These are phyloP conservation scores for Phaeoacremonium minimum DNA, from an alignment of 2,329 filamentous ascomycete genomes.

Conservation along the genomic window DNA sequence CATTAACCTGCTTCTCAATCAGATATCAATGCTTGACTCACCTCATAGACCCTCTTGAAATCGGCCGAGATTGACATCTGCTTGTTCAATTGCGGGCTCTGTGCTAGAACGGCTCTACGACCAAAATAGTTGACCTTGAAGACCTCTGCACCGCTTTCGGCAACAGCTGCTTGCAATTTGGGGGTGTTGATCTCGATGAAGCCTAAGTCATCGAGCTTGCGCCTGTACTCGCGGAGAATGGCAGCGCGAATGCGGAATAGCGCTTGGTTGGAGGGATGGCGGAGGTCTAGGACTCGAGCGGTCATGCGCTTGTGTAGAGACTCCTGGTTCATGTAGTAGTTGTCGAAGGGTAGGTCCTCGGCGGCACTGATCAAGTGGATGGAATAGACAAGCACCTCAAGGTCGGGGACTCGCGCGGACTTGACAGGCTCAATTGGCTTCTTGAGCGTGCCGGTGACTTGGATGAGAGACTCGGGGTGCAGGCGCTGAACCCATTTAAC, in stretches of 20 bases:
- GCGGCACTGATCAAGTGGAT: constrained; percentile 49
- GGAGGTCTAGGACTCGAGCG: constrained; percentile 70
- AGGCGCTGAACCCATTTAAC: constrained; percentile 85
- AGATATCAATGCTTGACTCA: constrained; percentile 17
- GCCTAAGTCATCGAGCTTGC: constrained; percentile 66
- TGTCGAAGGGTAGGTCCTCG: constrained; percentile 44
- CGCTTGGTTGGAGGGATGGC: constrained; percentile 80
- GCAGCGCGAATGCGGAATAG: constrained; percentile 84
- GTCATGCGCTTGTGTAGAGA: constrained; percentile 63
- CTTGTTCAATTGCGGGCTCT: constrained; percentile 88
- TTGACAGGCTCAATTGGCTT: constrained; percentile 70
- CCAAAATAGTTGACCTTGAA: constrained; percentile 93
- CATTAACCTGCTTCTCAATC: background rate
- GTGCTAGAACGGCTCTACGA: constrained; percentile 79
- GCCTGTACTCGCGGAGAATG: constrained; percentile 75
- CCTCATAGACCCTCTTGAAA: constrained; percentile 82
- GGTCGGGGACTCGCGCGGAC: constrained; percentile 68
- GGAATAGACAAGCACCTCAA: constrained; percentile 67
- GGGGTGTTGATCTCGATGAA: constrained; percentile 95
- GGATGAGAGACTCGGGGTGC: constrained; percentile 71
- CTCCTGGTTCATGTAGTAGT: constrained; percentile 52
- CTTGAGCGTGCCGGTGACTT: constrained; percentile 70
- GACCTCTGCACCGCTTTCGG: constrained; percentile 86
- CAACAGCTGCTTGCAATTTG: constrained; percentile 84
- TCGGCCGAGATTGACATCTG: constrained; percentile 90